Base-by-base conservation (phyloP, 1,284 basidiomycete species). In the Leccinum solheimii region DNA sequence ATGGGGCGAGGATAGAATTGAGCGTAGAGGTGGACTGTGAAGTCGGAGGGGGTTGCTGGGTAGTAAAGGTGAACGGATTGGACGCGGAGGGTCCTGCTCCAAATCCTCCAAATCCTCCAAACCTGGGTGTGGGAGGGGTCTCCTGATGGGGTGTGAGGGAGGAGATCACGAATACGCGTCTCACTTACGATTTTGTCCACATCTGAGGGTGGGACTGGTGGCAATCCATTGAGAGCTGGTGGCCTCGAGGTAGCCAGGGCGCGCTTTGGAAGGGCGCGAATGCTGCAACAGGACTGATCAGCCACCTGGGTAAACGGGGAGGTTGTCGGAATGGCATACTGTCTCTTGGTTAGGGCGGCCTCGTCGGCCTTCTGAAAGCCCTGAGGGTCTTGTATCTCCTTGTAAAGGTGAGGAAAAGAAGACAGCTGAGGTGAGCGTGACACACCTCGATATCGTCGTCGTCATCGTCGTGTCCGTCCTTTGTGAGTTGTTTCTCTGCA, bases 401-500 rank as follows among this genome's bases (percentile, higher is more conserved):
- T 61, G 62, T 57, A 23, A 45, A 5, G 2, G 58, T 67, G 60
- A 68, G 67, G 7, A 6, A 30, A 5, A 23, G 21, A 43, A 56
- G 8, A 57, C 21, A 1, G 19, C 3, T 58, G 9, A 43, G 9
- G 62, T 5, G 23, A 49, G 14, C 4, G 26, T 59, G 49, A 54
- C 72, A 66, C 62, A 78, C 77, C 63, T 72, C 63, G 54, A 74
- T 69, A 4, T 76, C 72, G 32, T 80, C 60, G 55, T 58, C 78
- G 5, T 78, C 81, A 23, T 76, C 77, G 55, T 78, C 78, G 7
- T 66, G 70, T 45, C 79, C 81, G 62, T 89, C 89, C 69, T 86
- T 91, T 13, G 83, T 81, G 40, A 91, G 71, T 68, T 94, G 88
- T 63, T 79, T 84, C 55, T 92, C 90, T 68, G 91, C 92, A 59